Conservation (phyloP, 768 basidiomycete species). For the Leccinum uliginosum region DNA sequence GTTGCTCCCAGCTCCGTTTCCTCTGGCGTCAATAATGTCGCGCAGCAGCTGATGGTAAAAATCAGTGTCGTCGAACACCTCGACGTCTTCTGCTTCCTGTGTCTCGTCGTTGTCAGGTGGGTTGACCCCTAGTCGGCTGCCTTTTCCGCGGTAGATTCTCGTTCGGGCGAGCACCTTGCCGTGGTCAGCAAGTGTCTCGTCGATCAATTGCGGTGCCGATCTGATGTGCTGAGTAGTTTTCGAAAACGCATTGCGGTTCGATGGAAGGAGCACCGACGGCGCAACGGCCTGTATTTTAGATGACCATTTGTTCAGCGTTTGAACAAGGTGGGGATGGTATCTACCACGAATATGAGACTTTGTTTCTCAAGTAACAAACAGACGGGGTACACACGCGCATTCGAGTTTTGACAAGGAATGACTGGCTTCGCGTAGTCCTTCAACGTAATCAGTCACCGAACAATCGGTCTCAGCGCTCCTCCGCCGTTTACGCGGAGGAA, state of each 20-base stretch:
- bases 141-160: slow-evolving; percentile 49
- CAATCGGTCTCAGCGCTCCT: slow-evolving; percentile 31
- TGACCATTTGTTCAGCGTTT: slow-evolving; percentile 91
- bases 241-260: slow-evolving; percentile 67
- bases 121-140: slow-evolving; percentile 35
- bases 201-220: slow-evolving; percentile 70
- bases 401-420: slow-evolving; percentile 44
- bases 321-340: slow-evolving; percentile 68
- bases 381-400: slow-evolving; percentile 39
- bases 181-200: slow-evolving; percentile 62
- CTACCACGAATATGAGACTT: slow-evolving; percentile 21
- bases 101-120: slow-evolving; percentile 32
- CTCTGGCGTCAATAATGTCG: slow-evolving; percentile 78
- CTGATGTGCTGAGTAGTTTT: slow-evolving; percentile 53
- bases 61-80: slow-evolving; percentile 84
- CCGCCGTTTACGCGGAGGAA: slow-evolving; percentile 56
- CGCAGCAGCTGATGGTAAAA: slow-evolving; percentile 91
- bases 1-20: slow-evolving; percentile 39
- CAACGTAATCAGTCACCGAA: slow-evolving; percentile 8
- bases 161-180: slow-evolving; percentile 61
- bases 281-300: slow-evolving; percentile 92
- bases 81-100: slow-evolving; percentile 35
- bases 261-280: slow-evolving; percentile 67
- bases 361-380: neutral
- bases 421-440: slow-evolving; percentile 40